Percentiles rank a stretch among this genome's conserved stretches.
phyloP scores from a whole-genome alignment of 495 filamentous ascomycete genomes.

The Cercophora newfieldiana region DNA sequence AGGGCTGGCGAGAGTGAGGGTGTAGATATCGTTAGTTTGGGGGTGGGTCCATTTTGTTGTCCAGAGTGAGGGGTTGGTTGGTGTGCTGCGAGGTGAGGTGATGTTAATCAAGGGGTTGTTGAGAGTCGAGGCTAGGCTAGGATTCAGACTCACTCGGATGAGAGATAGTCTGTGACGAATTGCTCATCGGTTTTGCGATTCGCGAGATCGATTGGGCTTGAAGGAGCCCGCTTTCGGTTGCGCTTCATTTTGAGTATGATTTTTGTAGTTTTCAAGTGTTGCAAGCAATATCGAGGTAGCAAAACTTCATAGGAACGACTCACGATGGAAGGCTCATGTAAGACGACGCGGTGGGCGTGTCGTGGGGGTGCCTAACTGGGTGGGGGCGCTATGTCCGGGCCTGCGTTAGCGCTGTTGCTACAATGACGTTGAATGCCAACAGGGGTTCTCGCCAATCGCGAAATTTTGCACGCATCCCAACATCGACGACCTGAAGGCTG shows the following conservation, averaged over 20 bases:
- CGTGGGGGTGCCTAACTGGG: background rate
- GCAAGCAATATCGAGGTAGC: too few species aligned
- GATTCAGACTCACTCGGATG: slow-evolving; percentile 35
- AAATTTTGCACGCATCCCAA: background rate
- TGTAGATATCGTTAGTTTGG: slow-evolving; percentile 37
- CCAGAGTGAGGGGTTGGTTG: slow-evolving; percentile 35
- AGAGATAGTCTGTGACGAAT: slow-evolving; percentile 48
- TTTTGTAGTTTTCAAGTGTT: too few species aligned
- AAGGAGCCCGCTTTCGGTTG: slow-evolving; percentile 36
- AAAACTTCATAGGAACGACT: too few species aligned
- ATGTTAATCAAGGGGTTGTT: background rate
- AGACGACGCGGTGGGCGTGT: background rate
- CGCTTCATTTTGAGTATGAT: slow-evolving; percentile 23
- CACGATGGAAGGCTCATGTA: background rate
- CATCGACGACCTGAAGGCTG: background rate
- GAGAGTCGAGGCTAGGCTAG: background rate
- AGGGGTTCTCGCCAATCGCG: background rate
- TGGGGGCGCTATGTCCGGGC: background rate
- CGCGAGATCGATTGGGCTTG: slow-evolving; percentile 43
- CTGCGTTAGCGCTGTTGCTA: background rate
- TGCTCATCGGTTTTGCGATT: slow-evolving; percentile 46
- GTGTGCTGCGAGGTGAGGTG: background rate
- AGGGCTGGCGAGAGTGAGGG: slow-evolving; percentile 50
- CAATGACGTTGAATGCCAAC: background rate
- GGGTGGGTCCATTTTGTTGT: slow-evolving; percentile 46